Evolutionary conservation across 768 basidiomycete species (phyloP).

Genomic region (Lyophyllum atratum): DNA sequence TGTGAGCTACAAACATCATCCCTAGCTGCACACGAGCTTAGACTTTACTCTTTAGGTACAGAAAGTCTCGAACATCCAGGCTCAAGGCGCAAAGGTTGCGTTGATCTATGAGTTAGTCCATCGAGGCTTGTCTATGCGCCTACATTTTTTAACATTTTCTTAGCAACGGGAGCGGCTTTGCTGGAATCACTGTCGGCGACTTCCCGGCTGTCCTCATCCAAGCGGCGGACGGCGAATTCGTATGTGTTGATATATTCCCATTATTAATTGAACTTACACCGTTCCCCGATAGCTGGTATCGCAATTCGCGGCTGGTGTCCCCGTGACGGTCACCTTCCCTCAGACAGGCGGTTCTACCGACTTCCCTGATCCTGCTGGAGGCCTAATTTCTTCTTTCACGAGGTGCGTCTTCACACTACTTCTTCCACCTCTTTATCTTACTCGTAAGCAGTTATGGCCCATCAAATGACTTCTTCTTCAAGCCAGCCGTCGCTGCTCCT

Average conservation of each 20-base stretch:
- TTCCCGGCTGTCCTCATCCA: slow-evolving; percentile 54
- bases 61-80: slow-evolving; percentile 55
- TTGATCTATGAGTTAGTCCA: slow-evolving; percentile 57
- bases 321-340: slow-evolving; percentile 48
- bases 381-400: slow-evolving; percentile 56
- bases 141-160: neutral
- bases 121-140: neutral
- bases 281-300: slow-evolving; percentile 41
- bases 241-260: slow-evolving; percentile 16
- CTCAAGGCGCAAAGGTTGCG: slow-evolving; percentile 49
- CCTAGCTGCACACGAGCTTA: neutral
- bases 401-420: slow-evolving; percentile 19
- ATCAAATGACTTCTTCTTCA: slow-evolving; percentile 59
- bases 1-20: slow-evolving; percentile 26
- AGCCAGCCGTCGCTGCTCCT: slow-evolving; percentile 54
- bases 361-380: slow-evolving; percentile 52
- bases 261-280: neutral
- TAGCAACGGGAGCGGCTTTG: slow-evolving; percentile 53
- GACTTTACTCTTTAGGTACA: slow-evolving; percentile 29
- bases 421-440: neutral
- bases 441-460: slow-evolving; percentile 48
- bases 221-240: slow-evolving; percentile 55
- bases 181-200: slow-evolving; percentile 42
- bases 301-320: slow-evolving; percentile 45
- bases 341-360: slow-evolving; percentile 42